Percentiles rank a stretch among this genome's conserved stretches.
Evolutionary conservation across 1,284 basidiomycete genomes (phyloP).

Genomic region (Earliella scabrosa): DNA sequence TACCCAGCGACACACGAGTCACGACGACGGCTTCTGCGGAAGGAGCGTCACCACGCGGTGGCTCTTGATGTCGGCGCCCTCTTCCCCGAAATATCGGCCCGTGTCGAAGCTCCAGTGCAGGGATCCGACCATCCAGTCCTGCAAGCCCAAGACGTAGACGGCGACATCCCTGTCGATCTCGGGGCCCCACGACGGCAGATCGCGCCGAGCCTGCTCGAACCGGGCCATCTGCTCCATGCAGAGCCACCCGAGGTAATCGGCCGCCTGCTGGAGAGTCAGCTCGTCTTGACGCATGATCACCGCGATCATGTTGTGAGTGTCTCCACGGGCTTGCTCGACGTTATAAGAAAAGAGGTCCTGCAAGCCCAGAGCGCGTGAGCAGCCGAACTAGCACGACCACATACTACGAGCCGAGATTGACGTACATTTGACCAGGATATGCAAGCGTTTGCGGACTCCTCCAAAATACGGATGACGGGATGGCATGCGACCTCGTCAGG

Average conservation of each 20-base stretch:
- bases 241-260: slow-evolving; percentile 34
- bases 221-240: slow-evolving; percentile 31
- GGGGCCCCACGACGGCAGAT: slow-evolving; percentile 35
- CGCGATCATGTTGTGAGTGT: slow-evolving; percentile 36
- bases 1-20: neutral
- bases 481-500: slow-evolving; percentile 36
- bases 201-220: slow-evolving; percentile 29
- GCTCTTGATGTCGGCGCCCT: slow-evolving; percentile 33
- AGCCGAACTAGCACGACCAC: too few relatives aligned
- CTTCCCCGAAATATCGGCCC: slow-evolving; percentile 36
- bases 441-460: slow-evolving; percentile 34
- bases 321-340: slow-evolving; percentile 37
- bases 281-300: slow-evolving; percentile 32
- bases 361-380: too few relatives aligned
- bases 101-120: slow-evolving; percentile 39
- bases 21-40: slow-evolving; percentile 15
- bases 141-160: slow-evolving; percentile 34
- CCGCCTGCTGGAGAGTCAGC: slow-evolving; percentile 32
- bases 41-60: slow-evolving; percentile 33
- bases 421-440: slow-evolving; percentile 37
- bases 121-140: slow-evolving; percentile 38
- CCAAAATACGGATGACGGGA: slow-evolving; percentile 31
- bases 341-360: slow-evolving; percentile 40
- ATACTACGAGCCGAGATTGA: too few relatives aligned
- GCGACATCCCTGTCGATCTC: slow-evolving; percentile 35